Base-by-base conservation (phyloP, 179 eudicot species). In the Corrigiola litoralis region DNA sequence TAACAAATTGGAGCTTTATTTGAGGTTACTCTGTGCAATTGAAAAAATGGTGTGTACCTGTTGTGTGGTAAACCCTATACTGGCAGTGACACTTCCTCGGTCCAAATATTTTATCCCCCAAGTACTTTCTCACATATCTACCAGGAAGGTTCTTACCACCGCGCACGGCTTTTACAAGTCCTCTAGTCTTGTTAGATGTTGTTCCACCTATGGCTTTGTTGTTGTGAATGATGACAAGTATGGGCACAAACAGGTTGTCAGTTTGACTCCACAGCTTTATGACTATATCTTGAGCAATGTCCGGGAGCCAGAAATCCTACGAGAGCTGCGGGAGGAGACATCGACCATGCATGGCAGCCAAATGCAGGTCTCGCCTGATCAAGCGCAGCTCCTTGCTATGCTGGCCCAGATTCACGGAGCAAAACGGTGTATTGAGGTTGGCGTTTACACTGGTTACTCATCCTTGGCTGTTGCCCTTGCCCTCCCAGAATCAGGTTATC, bases 281-380 rank as follows among this genome's bases (percentile, higher is more conserved):
- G 90, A 90, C 37, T 92, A 92, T 68, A 42, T 92, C 42, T 70
- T 92, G 63, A 61, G 80, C 56, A 82, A 90, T 67, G 86, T 83
- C 57, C 84, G 95, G 31, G 98, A 92, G 75, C 95, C 97, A 34
- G 56, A 76, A 76, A 84, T 87, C 46, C 72, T 92, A 65, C 74
- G 78, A 49, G 86, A 87, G 61, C 79, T 92, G 27, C 83, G 98
- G 51, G 89, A 90, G 76, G 95, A 87, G 77, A 87, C 98, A 49
- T 80, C 92, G 42, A 71, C 70, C 17, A 77, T 84, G 97, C 79
- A 72, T 52, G 97, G 92, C 14, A 84, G 95, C 61, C 89, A 82
- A 64, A 92, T 92, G 98, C 98, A 92, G 87, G 99, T 94, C 32
- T 87, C 99, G 28, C 97, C 97, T 45, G 99, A 90, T 82, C 99